Conservation (phyloP, 1,139 yeast species). For the Debaryomyces sp. region DNA sequence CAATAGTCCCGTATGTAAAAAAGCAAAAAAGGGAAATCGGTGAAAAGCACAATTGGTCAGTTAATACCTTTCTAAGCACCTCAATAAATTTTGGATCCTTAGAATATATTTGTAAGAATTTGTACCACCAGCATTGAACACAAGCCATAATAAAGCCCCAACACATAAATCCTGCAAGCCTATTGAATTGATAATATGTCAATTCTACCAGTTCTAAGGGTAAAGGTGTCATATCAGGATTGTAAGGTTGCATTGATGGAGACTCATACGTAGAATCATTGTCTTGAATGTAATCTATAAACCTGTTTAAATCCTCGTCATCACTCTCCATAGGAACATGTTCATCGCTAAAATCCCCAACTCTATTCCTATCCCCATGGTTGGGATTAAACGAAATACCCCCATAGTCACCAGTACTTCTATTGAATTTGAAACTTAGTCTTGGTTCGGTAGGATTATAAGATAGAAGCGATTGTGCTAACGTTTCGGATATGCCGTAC, state of each 20-base stretch:
- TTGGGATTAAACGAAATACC: constrained; percentile 18
- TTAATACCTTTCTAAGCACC: constrained; percentile 80
- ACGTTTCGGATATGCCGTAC: constrained; percentile 85
- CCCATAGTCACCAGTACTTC: constrained; percentile 9
- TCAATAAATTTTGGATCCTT: constrained; percentile 83
- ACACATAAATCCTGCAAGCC: constrained; percentile 78
- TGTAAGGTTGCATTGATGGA: constrained; percentile 1
- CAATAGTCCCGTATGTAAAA: constrained; percentile 80
- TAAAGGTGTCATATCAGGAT: not conserved
- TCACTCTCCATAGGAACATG: constrained; percentile 20
- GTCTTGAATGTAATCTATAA: constrained; percentile 44
- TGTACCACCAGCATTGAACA: constrained; percentile 88
- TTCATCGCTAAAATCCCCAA: constrained; percentile 11
- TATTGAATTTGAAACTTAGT: constrained; percentile 24
- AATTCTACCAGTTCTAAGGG: constrained; percentile 18
- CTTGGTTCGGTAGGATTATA: constrained; percentile 29
- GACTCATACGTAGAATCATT: constrained; percentile 16
- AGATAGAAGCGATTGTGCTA: constrained; percentile 73
- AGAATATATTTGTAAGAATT: constrained; percentile 76
- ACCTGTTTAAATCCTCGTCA: constrained; percentile 35
- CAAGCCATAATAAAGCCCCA: constrained; percentile 90
- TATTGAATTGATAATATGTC: constrained; percentile 60
- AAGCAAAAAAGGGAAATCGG: constrained; percentile 83
- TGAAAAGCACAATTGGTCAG: constrained; percentile 88
- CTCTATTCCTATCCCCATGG: not conserved